Evolutionary conservation across 257 asterid species (phyloP).

Genomic region (Cynanchum wilfordii): DNA sequence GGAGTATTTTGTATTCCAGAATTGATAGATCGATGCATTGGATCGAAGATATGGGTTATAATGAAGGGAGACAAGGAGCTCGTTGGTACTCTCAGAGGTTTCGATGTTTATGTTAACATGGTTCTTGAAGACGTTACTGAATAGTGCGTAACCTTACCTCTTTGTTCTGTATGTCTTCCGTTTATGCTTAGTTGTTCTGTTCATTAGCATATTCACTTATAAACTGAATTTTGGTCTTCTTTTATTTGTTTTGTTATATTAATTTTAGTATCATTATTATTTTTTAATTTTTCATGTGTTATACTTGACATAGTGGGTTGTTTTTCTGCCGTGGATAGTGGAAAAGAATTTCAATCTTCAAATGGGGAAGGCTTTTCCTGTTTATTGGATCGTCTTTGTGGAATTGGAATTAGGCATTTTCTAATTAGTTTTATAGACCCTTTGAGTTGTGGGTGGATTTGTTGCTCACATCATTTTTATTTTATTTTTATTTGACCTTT

Average conservation of each 20-base stretch:
- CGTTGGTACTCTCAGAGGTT: constrained; percentile 79
- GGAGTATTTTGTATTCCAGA: constrained; percentile 33
- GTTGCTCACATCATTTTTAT: neutral
- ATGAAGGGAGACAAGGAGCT: constrained; percentile 92
- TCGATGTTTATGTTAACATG: constrained; percentile 84
- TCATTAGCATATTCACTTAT: neutral
- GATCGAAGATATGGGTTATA: constrained; percentile 86
- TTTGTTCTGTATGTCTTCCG: neutral
- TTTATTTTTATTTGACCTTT: no score
- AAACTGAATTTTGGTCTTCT: neutral
- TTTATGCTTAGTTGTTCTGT: neutral
- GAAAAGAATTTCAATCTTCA: neutral
- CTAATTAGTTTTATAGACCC: neutral
- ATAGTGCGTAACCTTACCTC: constrained; percentile 36
- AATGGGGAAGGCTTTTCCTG: neutral
- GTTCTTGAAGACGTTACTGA: constrained; percentile 87
- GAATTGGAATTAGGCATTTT: constrained; percentile 1
- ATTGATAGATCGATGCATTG: constrained; percentile 77
- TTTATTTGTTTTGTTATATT: neutral
- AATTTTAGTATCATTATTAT: no score
- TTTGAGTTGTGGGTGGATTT: neutral
- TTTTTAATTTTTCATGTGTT: neutral
- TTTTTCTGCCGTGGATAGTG: neutral
- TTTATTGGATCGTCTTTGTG: neutral
- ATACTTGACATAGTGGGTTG: neutral